These are phyloP conservation scores for Phytophthora palmivora DNA, from an alignment of 352 stramenopile species.

Conservation along the genomic window DNA sequence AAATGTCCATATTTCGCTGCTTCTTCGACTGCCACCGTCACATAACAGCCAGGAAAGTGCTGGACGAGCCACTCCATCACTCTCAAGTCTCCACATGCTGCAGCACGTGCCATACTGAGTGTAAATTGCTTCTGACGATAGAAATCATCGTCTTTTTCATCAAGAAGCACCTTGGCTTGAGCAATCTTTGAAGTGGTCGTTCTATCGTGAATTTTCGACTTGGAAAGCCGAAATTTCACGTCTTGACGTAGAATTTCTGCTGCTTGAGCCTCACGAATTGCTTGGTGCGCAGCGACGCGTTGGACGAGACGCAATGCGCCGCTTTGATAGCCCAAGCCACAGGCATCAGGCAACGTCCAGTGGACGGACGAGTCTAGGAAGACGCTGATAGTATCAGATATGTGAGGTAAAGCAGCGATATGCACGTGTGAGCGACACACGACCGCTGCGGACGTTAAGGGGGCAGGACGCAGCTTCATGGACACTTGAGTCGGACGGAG, in stretches of 20 bases:
- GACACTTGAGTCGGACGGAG: conserved; percentile 7
- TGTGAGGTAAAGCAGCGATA: conserved; percentile 37
- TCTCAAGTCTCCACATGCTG: conserved; percentile 38
- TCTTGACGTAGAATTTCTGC: not conserved
- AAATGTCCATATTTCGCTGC: conserved; percentile 42
- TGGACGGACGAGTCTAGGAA: conserved; percentile 39
- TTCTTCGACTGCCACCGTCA: conserved; percentile 40
- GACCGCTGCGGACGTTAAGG: conserved; percentile 21
- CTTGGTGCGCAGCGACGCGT: conserved; percentile 26
- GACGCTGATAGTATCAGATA: conserved; percentile 36
- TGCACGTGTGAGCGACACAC: conserved; percentile 29
- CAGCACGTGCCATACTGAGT: conserved; percentile 29
- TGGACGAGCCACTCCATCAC: conserved; percentile 41
- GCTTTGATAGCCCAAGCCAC: conserved; percentile 23
- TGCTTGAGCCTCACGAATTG: not conserved
- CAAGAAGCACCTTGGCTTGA: conserved; percentile 1
- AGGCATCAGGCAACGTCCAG: conserved; percentile 35
- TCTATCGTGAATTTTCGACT: conserved; percentile 1
- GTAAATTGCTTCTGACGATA: conserved; percentile 43
- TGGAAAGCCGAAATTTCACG: conserved; percentile 1
- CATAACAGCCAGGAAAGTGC: conserved; percentile 38
- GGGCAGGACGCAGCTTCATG: conserved; percentile 7
- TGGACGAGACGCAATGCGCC: conserved; percentile 32
- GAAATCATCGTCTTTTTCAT: conserved; percentile 20
- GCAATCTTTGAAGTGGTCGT: not conserved